These are phyloP conservation scores for Pseudopediastrum boryanum DNA, from an alignment of 139 green algal genomes.

Conservation along the genomic window DNA sequence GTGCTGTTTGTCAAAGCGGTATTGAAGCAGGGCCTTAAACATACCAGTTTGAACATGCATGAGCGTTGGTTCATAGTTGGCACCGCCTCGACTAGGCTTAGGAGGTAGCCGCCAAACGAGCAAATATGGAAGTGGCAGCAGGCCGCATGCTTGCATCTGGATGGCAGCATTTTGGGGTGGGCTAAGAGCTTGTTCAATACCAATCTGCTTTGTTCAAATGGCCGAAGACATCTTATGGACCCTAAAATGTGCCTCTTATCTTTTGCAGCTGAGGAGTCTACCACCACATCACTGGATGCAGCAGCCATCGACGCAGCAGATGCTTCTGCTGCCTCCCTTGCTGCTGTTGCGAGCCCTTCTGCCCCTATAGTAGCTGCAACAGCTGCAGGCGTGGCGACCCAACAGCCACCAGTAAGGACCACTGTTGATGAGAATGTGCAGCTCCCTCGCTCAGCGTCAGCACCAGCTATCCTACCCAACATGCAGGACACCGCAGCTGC, in stretches of 20 bases:
- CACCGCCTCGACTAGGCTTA: constrained; percentile 6
- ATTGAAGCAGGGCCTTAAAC: not conserved
- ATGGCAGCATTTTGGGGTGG: not conserved
- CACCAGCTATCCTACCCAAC: not conserved
- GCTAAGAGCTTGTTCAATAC: too few species aligned
- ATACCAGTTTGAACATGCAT: not conserved
- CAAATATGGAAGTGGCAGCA: not conserved
- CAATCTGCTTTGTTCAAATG: not conserved
- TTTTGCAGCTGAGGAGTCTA: constrained; percentile 29
- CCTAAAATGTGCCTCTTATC: not conserved
- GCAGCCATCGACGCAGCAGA: not conserved
- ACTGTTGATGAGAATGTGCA: not conserved
- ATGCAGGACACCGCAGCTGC: constrained; percentile 3
- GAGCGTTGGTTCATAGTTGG: not conserved
- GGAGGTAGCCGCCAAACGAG: not conserved
- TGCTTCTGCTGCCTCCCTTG: not conserved
- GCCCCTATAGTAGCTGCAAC: not conserved
- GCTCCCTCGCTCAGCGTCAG: not conserved
- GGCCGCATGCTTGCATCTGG: not conserved
- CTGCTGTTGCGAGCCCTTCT: not conserved
- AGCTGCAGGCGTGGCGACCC: not conserved
- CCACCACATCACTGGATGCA: constrained; percentile 14
- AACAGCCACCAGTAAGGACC: not conserved
- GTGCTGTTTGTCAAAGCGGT: not conserved
- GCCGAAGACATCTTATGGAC: too few species aligned